Evolutionary conservation across 306 rosid species (phyloP), one percentile per base, ranked within the genome.

Genomic region (Fragaria vesca): DNA sequence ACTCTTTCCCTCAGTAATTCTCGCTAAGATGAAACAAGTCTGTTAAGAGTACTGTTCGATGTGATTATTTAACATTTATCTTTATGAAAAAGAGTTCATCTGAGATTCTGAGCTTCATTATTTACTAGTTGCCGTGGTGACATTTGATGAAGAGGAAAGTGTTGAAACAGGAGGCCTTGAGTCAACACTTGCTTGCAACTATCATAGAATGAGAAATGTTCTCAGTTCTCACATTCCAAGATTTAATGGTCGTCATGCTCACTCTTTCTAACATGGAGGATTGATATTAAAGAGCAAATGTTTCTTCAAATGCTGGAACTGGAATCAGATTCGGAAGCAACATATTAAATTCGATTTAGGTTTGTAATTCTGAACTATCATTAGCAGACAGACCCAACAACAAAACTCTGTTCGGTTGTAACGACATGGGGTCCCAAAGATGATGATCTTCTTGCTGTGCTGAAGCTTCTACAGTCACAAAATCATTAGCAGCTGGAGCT

Each of bases 1-100:
- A 52, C 46, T 63, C 30, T 52, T 55, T 12, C 17, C 60, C 66
- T 70, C 12, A 10, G 66, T 28, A 74, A 66, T 77, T 54, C 52
- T 69, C 76, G 55, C 78, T 67, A 57, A 36, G 34, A 50, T 36
- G 24, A 21, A 45, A 32, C 43, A 76, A 28, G 71, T n/a, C 50
- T 45, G 55, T 79, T 75, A 47, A 76, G 73, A 79, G 79, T 82
- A 74, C 13, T 21, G 20, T 52, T 17, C 6, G 45, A 55, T 67
- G 75, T 38, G n/a, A 20, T 16, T 48, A 2, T 66, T n/a, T 8
- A 3, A 38, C 24, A 38, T 24, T 58, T 12, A 34, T 34, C 5
- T 36, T 3, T n/a, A 32, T 10, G 47, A 66, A 18, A 66, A 40
- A 40, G 46, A 66, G 28, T 66, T 55, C 30, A 55, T 55, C 12